phyloP scores from a whole-genome alignment of 441 rosid species.

The Erodium texanum region DNA sequence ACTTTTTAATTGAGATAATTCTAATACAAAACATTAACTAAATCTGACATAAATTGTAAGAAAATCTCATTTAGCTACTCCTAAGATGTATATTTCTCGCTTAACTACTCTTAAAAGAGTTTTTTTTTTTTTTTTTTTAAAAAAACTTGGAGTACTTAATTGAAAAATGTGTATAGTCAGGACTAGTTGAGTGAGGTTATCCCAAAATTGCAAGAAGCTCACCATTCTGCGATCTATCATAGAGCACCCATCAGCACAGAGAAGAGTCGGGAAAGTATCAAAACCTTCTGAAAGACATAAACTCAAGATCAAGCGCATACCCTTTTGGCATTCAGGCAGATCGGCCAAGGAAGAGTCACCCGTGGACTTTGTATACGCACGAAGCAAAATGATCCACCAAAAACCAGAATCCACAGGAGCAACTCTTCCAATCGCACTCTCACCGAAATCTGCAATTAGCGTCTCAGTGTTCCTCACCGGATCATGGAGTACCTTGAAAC shows the following conservation, averaged over 20 bases:
- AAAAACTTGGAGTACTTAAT: no score
- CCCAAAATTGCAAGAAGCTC: conserved; percentile 21
- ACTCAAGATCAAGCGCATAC: conserved; percentile 79
- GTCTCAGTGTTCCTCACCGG: conserved; percentile 68
- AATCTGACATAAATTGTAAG: neutral
- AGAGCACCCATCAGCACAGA: conserved; percentile 93
- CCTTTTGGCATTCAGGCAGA: conserved; percentile 87
- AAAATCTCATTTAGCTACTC: no score
- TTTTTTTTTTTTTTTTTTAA: no score
- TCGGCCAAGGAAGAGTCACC: conserved; percentile 83
- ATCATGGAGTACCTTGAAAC: conserved; percentile 85
- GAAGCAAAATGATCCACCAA: conserved; percentile 93
- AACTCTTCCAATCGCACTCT: conserved; percentile 92
- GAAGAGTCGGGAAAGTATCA: conserved; percentile 88
- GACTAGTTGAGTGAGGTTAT: no score
- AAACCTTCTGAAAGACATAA: conserved; percentile 82
- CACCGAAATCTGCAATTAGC: conserved; percentile 83
- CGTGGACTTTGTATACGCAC: conserved; percentile 82
- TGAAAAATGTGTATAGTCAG: neutral
- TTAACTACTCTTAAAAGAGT: no score
- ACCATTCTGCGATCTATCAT: conserved; percentile 98
- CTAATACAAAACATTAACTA: no score
- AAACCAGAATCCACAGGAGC: conserved; percentile 96
- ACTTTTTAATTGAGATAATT: no score
- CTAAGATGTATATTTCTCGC: no score